Evolutionary conservation across 2,329 filamentous ascomycete genomes (phyloP).

Genomic region (Fusarium napiforme): DNA sequence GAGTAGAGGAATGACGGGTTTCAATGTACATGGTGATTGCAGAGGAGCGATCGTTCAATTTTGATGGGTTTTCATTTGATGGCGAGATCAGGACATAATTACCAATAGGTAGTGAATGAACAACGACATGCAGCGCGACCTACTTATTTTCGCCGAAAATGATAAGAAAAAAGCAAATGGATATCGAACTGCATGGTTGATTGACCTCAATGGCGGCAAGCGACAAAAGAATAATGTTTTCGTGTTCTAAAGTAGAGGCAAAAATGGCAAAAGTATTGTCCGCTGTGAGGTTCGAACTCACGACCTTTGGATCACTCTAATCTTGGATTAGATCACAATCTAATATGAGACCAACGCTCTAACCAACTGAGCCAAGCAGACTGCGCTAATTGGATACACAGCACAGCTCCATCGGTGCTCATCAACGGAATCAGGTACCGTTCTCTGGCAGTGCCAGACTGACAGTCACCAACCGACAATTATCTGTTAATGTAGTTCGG

Average conservation of each 20-base stretch:
- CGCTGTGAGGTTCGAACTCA: constrained; percentile 37
- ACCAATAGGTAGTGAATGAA: not conserved
- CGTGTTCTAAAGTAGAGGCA: accelerated
- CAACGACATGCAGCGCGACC: too few relatives aligned
- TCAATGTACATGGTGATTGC: not conserved
- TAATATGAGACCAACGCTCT: constrained; percentile 35
- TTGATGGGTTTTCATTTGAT: not conserved
- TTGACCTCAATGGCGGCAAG: not conserved
- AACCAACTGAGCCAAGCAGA: constrained; percentile 33
- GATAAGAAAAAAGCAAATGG: accelerated
- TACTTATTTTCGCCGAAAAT: accelerated
- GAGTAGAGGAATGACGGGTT: accelerated
- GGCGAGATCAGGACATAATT: too few relatives aligned
- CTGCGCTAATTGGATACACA: not conserved
- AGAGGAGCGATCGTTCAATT: not conserved
- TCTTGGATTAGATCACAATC: constrained; percentile 11
- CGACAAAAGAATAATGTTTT: not conserved
- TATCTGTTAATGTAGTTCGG: too few relatives aligned
- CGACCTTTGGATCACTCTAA: constrained; percentile 35
- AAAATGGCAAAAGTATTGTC: not conserved
- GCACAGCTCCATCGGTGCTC: accelerated
- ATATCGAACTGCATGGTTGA: too few relatives aligned
- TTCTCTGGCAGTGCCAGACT: too few relatives aligned
- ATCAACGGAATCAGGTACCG: too few relatives aligned
- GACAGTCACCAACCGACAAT: not conserved